Conservation (phyloP, 148 eudicot genomes). For the Beta vulgaris region DNA sequence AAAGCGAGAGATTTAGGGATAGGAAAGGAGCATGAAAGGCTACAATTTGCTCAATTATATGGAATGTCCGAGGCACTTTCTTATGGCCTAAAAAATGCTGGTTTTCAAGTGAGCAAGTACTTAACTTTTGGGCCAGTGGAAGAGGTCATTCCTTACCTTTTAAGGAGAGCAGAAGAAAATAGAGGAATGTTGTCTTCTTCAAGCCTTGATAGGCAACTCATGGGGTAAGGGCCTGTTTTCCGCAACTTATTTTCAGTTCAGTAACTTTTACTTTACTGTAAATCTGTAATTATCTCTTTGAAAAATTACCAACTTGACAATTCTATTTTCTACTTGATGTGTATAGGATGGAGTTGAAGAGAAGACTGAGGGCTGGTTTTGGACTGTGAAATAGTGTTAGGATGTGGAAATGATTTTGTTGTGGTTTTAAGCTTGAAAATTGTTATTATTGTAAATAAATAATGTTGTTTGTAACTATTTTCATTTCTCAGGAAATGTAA, state of each 20-base stretch:
- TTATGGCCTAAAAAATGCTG: slow-evolving; percentile 70
- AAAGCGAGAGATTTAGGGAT: slow-evolving; percentile 62
- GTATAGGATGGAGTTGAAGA: slow-evolving; percentile 62
- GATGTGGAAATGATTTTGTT: neutral
- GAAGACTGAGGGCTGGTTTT: slow-evolving; percentile 43
- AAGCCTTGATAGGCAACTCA: slow-evolving; percentile 58
- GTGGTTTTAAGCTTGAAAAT: neutral
- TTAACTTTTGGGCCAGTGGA: slow-evolving; percentile 84
- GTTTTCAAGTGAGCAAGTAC: slow-evolving; percentile 90
- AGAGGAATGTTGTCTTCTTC: slow-evolving; percentile 76
- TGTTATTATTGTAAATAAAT: slow-evolving; percentile 21
- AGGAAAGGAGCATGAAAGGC: slow-evolving; percentile 41
- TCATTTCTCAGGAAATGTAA: slow-evolving; percentile 7
- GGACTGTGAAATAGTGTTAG: neutral
- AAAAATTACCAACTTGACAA: neutral
- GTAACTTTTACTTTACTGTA: neutral
- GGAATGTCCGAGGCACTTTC: slow-evolving; percentile 89
- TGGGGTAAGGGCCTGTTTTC: slow-evolving; percentile 45
- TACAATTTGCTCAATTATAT: slow-evolving; percentile 84
- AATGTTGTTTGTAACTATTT: slow-evolving; percentile 3
- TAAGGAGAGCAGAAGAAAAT: slow-evolving; percentile 90
- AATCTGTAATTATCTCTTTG: neutral
- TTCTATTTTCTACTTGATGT: neutral
- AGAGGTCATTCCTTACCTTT: slow-evolving; percentile 73
- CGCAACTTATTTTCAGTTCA: too few species aligned